A percentile compares a stretch with the other conserved stretches of the same genome.
Conservation (phyloP, 176 grass and related monocot genomes). For the Zoysia pacifica region DNA sequence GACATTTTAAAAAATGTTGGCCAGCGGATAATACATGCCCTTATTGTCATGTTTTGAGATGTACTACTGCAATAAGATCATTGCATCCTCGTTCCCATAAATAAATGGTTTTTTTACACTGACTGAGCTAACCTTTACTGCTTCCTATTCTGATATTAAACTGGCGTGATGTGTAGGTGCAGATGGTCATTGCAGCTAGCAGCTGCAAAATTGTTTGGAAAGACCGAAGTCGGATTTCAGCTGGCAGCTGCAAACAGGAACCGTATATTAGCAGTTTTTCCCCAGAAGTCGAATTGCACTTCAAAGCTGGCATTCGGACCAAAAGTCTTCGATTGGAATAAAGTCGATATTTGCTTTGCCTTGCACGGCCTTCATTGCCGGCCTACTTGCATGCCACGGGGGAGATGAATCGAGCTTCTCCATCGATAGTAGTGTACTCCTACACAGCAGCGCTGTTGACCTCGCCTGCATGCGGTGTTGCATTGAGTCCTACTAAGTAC, state of each 20-base stretch:
- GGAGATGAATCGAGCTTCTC: background rate
- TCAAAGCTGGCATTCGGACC: background rate
- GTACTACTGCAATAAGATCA: background rate
- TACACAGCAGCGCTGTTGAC: background rate
- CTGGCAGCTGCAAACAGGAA: background rate
- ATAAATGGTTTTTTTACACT: background rate
- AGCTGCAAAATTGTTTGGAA: background rate
- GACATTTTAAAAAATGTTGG: too few species aligned
- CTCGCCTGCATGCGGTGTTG: background rate
- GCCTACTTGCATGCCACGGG: background rate
- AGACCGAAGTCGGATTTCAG: background rate
- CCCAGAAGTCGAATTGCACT: background rate
- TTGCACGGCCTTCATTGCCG: background rate
- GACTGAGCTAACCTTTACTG: background rate
- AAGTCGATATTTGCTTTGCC: background rate
- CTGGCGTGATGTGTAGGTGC: background rate
- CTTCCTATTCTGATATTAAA: background rate
- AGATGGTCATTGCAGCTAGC: background rate
- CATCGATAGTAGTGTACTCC: too few species aligned
- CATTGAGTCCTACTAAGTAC: background rate
- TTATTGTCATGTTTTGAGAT: background rate
- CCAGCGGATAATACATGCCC: too few species aligned
- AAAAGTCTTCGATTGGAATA: background rate
- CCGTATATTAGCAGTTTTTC: background rate
- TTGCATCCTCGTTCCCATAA: background rate